phyloP scores from a whole-genome alignment of 225 moss, liverwort and hornwort species.

The Climacium dendroides region DNA sequence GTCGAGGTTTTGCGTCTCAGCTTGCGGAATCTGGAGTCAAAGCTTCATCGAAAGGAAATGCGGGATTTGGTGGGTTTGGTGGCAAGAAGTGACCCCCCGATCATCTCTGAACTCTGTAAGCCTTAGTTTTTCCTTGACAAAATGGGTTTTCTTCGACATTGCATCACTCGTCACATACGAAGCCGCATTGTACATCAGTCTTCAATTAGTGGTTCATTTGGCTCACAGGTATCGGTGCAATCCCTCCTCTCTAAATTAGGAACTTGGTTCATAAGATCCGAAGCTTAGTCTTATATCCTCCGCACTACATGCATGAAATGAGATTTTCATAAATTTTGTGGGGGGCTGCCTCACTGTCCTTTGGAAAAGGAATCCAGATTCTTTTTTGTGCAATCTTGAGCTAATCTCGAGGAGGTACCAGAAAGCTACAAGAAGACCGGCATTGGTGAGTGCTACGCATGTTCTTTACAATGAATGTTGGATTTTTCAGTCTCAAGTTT shows the following conservation, averaged over 20 bases:
- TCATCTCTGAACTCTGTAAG: not conserved
- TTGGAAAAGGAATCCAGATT: not conserved
- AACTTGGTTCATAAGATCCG: not conserved
- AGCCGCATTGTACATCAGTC: not conserved
- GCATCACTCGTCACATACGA: not conserved
- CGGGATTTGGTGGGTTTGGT: slow-evolving; percentile 23
- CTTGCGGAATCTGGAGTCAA: slow-evolving; percentile 28
- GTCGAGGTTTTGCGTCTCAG: slow-evolving; percentile 38
- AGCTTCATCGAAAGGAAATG: slow-evolving; percentile 23
- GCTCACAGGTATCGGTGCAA: not conserved
- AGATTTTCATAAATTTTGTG: not conserved
- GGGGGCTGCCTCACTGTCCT: not conserved
- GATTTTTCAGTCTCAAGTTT: not conserved
- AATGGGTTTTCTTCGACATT: not conserved
- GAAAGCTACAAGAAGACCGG: not conserved
- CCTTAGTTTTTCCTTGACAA: not conserved
- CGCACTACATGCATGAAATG: not conserved
- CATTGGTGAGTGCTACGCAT: not conserved
- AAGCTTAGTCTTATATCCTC: not conserved
- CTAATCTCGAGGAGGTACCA: not conserved
- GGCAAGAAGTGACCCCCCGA: not conserved
- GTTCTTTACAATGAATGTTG: not conserved
- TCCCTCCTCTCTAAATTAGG: not conserved
- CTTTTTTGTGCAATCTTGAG: not conserved
- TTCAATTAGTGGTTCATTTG: not conserved